These are phyloP conservation scores for Periconia sp. DNA, from an alignment of 2,329 filamentous ascomycete species.

Conservation along the genomic window DNA sequence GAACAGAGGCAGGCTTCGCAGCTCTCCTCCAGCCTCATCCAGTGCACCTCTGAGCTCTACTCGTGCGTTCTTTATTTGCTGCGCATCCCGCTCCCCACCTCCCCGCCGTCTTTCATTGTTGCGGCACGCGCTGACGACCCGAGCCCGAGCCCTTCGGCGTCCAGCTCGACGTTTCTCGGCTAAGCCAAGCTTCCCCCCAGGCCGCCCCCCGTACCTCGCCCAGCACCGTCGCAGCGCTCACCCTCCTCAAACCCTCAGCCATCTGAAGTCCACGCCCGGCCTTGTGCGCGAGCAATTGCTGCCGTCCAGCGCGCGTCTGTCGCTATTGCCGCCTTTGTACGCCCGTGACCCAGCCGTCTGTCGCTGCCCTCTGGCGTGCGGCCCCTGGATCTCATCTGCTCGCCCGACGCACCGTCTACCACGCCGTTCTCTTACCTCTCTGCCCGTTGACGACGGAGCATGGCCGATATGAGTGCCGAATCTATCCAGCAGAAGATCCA, in stretches of 20 bases:
- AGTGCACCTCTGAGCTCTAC: neutral
- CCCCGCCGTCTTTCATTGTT: neutral
- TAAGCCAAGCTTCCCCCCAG: constrained; percentile 34
- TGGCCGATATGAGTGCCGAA: constrained; percentile 59
- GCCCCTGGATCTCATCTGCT: constrained; percentile 41
- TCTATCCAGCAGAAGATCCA: constrained; percentile 73
- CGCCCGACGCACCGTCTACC: constrained; percentile 4
- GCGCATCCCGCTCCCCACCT: neutral
- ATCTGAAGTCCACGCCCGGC: constrained; percentile 17
- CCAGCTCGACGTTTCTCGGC: constrained; percentile 36
- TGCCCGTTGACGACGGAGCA: constrained; percentile 23
- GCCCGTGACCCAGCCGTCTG: constrained; percentile 15
- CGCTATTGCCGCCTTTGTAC: constrained; percentile 26
- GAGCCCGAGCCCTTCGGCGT: neutral
- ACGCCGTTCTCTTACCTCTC: constrained; percentile 14
- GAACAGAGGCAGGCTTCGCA: neutral
- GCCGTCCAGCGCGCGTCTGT: constrained; percentile 30
- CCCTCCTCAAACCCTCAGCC: constrained; percentile 20
- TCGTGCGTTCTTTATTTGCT: neutral
- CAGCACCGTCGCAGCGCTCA: constrained; percentile 29
- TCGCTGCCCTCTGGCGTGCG: constrained; percentile 35
- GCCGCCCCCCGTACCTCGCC: constrained; percentile 40
- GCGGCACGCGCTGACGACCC: neutral
- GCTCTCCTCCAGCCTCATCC: neutral
- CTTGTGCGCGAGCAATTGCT: constrained; percentile 36